Evolutionary conservation across 2,329 filamentous ascomycete genomes (phyloP).

Genomic region (Colletotrichum scovillei): DNA sequence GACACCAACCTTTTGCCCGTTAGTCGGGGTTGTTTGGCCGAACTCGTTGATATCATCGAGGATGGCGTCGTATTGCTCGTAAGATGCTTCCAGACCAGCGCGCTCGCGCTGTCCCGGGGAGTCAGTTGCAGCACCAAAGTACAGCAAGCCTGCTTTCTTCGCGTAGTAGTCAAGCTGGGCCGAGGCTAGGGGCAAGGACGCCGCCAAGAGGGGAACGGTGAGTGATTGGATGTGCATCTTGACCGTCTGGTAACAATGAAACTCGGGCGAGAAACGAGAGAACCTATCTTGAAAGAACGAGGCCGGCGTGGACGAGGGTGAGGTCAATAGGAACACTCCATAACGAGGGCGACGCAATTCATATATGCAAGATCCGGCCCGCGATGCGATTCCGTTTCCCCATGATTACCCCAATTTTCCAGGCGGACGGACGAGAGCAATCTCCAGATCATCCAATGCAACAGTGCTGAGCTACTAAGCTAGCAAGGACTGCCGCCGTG

Average conservation of each 20-base stretch:
- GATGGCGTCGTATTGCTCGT: constrained; percentile 65
- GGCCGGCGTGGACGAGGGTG: not conserved
- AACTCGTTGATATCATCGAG: constrained; percentile 67
- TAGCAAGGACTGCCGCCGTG: not conserved
- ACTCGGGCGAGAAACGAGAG: not conserved
- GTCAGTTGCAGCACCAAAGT: constrained; percentile 74
- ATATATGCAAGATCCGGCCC: constrained; percentile 33
- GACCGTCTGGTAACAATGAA: not conserved
- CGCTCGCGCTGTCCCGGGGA: constrained; percentile 51
- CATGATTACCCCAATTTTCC: constrained; percentile 19
- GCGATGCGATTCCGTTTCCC: constrained; percentile 6
- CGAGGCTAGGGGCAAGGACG: constrained; percentile 42
- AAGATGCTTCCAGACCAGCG: constrained; percentile 59
- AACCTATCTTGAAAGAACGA: constrained; percentile 18
- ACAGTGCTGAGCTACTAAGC: not conserved
- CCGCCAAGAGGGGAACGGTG: constrained; percentile 42
- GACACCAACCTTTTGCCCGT: constrained; percentile 60
- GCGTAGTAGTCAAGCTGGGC: constrained; percentile 60
- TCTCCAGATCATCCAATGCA: constrained; percentile 10
- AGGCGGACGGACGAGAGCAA: constrained; percentile 7
- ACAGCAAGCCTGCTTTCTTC: constrained; percentile 63
- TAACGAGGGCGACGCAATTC: constrained; percentile 19
- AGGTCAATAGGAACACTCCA: not conserved
- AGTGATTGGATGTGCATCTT: constrained; percentile 40
- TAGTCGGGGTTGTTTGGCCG: constrained; percentile 70